A percentile compares a stretch with the other conserved stretches of the same genome.
Evolutionary conservation across 805 yeast species (phyloP).

Genomic region (Zygotorulaspora florentina): DNA sequence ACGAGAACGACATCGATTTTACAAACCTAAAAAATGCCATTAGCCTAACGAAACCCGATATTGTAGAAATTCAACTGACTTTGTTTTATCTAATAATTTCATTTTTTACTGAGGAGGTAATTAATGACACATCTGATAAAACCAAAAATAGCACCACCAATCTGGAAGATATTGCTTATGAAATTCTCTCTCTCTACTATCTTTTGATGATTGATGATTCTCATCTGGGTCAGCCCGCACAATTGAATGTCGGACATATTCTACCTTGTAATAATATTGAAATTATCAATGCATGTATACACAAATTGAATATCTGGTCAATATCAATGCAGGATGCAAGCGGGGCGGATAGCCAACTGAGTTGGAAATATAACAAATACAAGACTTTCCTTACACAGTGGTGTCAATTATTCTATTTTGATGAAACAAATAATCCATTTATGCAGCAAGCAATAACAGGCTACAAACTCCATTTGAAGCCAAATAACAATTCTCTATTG

Average conservation of each 20-base stretch:
- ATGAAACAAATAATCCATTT: conserved; percentile 19
- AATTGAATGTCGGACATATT: conserved; percentile 24
- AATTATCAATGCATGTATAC: conserved; percentile 25
- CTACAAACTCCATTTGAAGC: conserved; percentile 11
- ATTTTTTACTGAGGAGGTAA: conserved; percentile 11
- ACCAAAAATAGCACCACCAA: background rate
- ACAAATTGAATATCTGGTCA: conserved; percentile 23
- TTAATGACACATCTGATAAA: background rate
- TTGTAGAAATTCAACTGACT: conserved; percentile 30
- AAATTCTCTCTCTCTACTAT: conserved; percentile 31
- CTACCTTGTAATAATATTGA: conserved; percentile 29
- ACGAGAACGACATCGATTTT: conserved; percentile 15
- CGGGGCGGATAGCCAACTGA: conserved; percentile 14
- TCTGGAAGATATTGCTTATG: conserved; percentile 25
- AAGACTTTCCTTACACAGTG: conserved; percentile 24
- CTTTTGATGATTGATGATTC: conserved; percentile 23
- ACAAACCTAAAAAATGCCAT: conserved; percentile 1
- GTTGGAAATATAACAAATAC: conserved; percentile 24
- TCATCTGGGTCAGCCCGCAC: conserved; percentile 19
- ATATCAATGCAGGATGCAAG: conserved; percentile 7
- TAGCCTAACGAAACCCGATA: conserved; percentile 22
- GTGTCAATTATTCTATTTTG: conserved; percentile 24
- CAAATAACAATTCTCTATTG: background rate
- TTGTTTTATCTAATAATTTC: conserved; percentile 24
- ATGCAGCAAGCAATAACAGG: conserved; percentile 11